Percentiles rank a stretch among this genome's conserved stretches.
These are phyloP conservation scores for Pseudofabraea citricarpa DNA, from an alignment of 2,329 filamentous ascomycete species.

Conservation along the genomic window DNA sequence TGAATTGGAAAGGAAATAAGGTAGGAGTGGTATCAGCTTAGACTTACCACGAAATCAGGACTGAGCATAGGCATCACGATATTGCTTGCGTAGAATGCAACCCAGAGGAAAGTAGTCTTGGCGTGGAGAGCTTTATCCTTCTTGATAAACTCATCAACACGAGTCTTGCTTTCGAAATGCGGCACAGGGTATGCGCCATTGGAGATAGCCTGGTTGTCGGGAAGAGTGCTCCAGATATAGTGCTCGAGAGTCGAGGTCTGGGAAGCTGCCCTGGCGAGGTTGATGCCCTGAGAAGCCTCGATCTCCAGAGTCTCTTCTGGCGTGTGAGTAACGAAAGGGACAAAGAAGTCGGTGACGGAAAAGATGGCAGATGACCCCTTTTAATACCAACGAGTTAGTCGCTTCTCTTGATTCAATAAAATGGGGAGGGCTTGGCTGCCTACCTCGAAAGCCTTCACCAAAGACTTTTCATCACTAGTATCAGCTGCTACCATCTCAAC, in stretches of 20 bases:
- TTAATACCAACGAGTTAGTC: not conserved
- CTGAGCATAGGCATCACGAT: slow-evolving; percentile 23
- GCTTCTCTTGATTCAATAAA: not conserved
- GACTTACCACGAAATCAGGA: slow-evolving; percentile 19
- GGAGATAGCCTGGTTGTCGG: slow-evolving; percentile 29
- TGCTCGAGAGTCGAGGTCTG: slow-evolving; percentile 35
- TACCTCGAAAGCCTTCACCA: slow-evolving; percentile 33
- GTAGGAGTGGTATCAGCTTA: not conserved
- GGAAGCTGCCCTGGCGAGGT: slow-evolving; percentile 35
- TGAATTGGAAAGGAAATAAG: not conserved
- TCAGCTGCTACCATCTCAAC: slow-evolving; percentile 38
- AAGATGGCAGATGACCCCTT: slow-evolving; percentile 44
- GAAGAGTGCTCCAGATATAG: slow-evolving; percentile 38
- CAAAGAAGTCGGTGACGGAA: slow-evolving; percentile 50
- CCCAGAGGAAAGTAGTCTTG: slow-evolving; percentile 8
- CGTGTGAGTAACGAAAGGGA: slow-evolving; percentile 35
- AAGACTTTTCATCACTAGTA: slow-evolving; percentile 31
- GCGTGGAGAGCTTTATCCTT: slow-evolving; percentile 13
- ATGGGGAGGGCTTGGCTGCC: not conserved
- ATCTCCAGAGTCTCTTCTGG: slow-evolving; percentile 30
- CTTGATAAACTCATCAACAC: slow-evolving; percentile 28
- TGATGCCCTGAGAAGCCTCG: slow-evolving; percentile 38
- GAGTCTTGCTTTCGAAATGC: slow-evolving; percentile 27
- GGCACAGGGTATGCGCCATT: slow-evolving; percentile 31
- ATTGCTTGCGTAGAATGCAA: slow-evolving; percentile 1